phyloP scores from a whole-genome alignment of 2,329 filamentous ascomycete genomes.

The Ophiostoma montium region DNA sequence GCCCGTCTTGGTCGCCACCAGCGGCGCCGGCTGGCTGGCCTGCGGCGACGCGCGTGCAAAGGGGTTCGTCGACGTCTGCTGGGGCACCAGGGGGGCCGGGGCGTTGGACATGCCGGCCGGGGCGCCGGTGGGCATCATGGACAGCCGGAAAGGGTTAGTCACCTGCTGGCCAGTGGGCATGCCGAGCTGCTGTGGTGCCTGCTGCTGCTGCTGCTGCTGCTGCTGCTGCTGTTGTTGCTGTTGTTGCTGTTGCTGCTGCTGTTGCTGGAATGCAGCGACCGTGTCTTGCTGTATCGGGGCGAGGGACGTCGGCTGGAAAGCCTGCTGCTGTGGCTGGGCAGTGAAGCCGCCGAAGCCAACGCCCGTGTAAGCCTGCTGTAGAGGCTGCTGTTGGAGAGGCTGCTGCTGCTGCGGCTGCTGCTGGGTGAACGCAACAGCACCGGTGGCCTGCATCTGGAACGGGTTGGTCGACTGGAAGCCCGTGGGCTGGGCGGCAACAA shows the following conservation, averaged over 20 bases:
- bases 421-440: constrained; percentile 8
- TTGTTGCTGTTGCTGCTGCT: constrained; percentile 8
- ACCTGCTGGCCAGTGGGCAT: constrained; percentile 39
- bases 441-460: constrained; percentile 25
- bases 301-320: constrained; percentile 39
- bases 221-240: constrained; percentile 20
- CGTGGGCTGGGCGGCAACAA: constrained; percentile 26
- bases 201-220: constrained; percentile 2
- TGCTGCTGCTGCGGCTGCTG: constrained; percentile 16
- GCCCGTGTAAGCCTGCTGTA: constrained; percentile 43
- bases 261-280: constrained; percentile 36
- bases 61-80: constrained; percentile 66
- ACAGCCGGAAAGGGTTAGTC: constrained; percentile 90
- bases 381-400: constrained; percentile 22
- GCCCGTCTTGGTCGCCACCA: constrained; percentile 37
- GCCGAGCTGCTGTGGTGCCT: constrained; percentile 21
- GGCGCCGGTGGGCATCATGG: constrained; percentile 53
- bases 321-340: constrained; percentile 38
- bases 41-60: constrained; percentile 58
- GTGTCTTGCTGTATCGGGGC: constrained; percentile 45
- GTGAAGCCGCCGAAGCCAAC: constrained; percentile 76
- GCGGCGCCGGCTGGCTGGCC: constrained; percentile 23
- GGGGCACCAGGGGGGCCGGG: constrained; percentile 17
- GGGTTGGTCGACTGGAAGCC: constrained; percentile 27
- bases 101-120: neutral